Evolutionary conservation across 805 yeast genomes (phyloP).

Genomic region (Cephaloascus fragrans): DNA sequence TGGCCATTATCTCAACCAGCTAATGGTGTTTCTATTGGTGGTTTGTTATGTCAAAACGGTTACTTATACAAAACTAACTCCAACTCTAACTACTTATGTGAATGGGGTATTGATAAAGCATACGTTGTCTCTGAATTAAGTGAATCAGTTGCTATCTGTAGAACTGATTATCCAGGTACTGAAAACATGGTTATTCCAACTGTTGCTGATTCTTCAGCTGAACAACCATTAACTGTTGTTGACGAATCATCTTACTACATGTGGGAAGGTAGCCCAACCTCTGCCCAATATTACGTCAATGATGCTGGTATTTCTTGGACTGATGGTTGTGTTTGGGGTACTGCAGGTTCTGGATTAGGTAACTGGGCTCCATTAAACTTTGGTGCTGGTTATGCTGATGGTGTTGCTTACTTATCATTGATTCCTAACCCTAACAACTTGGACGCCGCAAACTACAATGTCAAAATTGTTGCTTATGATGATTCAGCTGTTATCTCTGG

Average conservation of each 20-base stretch:
- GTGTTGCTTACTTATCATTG: constrained; percentile 72
- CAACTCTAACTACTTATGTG: constrained; percentile 63
- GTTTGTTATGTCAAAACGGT: constrained; percentile 79
- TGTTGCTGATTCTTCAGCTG: constrained; percentile 56
- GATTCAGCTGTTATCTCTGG: constrained; percentile 52
- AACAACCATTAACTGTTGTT: constrained; percentile 68
- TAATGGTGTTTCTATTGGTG: constrained; percentile 89
- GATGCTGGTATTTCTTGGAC: constrained; percentile 85
- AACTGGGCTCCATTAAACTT: constrained; percentile 97
- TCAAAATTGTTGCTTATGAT: constrained; percentile 61
- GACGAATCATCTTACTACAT: constrained; percentile 66
- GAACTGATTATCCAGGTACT: constrained; percentile 99
- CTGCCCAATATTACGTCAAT: constrained; percentile 96
- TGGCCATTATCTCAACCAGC: constrained; percentile 89
- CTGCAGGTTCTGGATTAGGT: constrained; percentile 70
- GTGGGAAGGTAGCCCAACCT: constrained; percentile 77
- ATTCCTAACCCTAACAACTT: constrained; percentile 92
- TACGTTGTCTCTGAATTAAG: constrained; percentile 53
- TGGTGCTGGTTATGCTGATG: constrained; percentile 78
- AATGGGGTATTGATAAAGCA: constrained; percentile 74
- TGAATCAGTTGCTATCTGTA: constrained; percentile 78
- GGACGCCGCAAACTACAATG: constrained; percentile 46
- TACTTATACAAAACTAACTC: constrained; percentile 75
- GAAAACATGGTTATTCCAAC: constrained; percentile 98
- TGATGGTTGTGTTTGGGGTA: constrained; percentile 95